These are phyloP conservation scores for Pestalotiopsis sp. DNA, from an alignment of 2,329 filamentous ascomycete species.

Conservation along the genomic window DNA sequence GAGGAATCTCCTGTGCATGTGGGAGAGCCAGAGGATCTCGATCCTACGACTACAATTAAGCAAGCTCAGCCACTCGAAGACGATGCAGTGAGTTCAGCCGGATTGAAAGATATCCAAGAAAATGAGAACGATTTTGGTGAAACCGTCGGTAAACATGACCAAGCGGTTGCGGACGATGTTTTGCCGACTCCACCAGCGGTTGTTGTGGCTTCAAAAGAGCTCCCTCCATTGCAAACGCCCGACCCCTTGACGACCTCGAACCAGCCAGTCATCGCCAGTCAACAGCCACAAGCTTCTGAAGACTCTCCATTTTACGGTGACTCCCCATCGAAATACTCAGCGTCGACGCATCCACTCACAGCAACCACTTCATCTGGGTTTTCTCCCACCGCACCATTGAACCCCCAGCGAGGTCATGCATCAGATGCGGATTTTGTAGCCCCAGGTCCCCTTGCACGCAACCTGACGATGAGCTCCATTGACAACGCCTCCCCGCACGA, in stretches of 20 bases:
- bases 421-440: constrained; percentile 37
- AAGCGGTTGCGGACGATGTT: constrained; percentile 22
- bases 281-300: constrained; percentile 11
- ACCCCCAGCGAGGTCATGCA: constrained; percentile 40
- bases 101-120: constrained; percentile 11
- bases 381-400: constrained; percentile 47
- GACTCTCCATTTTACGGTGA: constrained; percentile 11
- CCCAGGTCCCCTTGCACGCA: constrained; percentile 40
- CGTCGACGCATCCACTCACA: constrained; percentile 20
- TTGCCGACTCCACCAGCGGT: constrained; percentile 20
- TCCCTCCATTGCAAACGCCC: constrained; percentile 27
- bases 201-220: constrained; percentile 22
- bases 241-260: constrained; percentile 16
- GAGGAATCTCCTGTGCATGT: constrained; percentile 19
- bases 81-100: constrained; percentile 12
- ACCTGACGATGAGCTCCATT: constrained; percentile 49
- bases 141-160: constrained; percentile 24
- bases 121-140: constrained; percentile 16
- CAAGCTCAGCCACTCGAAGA: constrained; percentile 21
- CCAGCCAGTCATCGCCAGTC: constrained; percentile 6
- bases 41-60: constrained; percentile 23
- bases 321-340: constrained; percentile 20
- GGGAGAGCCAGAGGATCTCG: constrained; percentile 22
- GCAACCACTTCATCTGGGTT: constrained; percentile 31
- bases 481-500: constrained; percentile 62